Evolutionary conservation across 345 rosid genomes (phyloP).

Genomic region (Raphanus raphanistrum): DNA sequence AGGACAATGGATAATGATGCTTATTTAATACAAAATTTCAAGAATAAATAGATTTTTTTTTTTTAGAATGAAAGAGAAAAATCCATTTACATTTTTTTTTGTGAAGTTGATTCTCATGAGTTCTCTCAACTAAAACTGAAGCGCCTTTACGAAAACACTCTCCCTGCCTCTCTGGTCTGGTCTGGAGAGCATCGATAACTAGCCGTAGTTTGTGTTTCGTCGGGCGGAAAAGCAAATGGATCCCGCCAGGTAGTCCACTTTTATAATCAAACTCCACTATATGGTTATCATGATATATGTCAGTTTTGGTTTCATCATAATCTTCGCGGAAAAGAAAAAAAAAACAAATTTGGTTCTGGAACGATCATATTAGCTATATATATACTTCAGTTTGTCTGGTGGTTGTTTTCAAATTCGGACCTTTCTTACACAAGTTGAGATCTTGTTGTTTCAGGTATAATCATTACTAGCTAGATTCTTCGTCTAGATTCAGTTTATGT

Average conservation of each 20-base stretch:
- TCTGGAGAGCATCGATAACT: background rate
- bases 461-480: background rate
- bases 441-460: conserved; percentile 21
- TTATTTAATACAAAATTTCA: no score
- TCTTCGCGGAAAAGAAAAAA: background rate
- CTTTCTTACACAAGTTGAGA: background rate
- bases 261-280: background rate
- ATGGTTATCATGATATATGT: background rate
- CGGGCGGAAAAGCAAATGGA: conserved; percentile 21
- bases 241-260: conserved; percentile 33
- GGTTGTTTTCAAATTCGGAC: background rate
- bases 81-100: background rate
- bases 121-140: background rate
- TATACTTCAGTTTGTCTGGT: background rate
- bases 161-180: background rate
- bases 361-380: conserved; percentile 13
- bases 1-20: no score
- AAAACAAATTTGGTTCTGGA: background rate
- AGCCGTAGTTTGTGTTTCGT: conserved; percentile 17
- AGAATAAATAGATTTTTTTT: no score
- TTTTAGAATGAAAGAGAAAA: background rate
- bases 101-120: no score
- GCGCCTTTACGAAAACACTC: background rate
- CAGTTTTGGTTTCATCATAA: background rate
- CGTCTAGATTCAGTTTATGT: background rate